Evolutionary conservation across 768 basidiomycete genomes (phyloP).

Genomic region (Chlorophyllum brunneum): DNA sequence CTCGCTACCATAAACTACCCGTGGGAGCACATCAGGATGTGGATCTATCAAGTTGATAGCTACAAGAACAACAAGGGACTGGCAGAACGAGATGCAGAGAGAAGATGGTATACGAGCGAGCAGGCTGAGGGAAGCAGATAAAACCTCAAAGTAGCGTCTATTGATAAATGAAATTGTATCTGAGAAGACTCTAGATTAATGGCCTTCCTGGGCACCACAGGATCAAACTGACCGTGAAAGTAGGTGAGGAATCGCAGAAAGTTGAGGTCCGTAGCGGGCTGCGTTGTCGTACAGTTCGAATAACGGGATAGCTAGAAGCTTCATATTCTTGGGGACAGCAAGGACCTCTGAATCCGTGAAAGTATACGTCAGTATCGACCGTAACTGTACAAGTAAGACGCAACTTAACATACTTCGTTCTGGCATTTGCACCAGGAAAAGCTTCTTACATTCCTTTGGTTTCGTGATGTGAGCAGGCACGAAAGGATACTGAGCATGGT

Average conservation of each 20-base stretch:
- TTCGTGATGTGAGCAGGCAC: slow-evolving; percentile 94
- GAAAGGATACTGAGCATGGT: slow-evolving; percentile 72
- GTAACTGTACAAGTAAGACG: neutral
- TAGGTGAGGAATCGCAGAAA: slow-evolving; percentile 90
- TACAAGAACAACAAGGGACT: too few species aligned
- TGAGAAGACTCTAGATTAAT: slow-evolving; percentile 62
- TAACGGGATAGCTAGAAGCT: slow-evolving; percentile 91
- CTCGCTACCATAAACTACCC: too few species aligned
- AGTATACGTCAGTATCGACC: neutral
- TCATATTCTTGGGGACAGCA: slow-evolving; percentile 98
- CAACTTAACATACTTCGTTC: slow-evolving; percentile 67
- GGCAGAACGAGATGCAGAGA: too few species aligned
- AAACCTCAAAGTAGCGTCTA: too few species aligned
- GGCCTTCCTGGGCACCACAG: neutral
- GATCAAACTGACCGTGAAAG: slow-evolving; percentile 43
- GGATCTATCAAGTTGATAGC: too few species aligned
- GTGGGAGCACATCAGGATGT: too few species aligned
- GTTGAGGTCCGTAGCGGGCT: slow-evolving; percentile 90
- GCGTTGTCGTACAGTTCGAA: slow-evolving; percentile 98
- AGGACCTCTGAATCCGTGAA: slow-evolving; percentile 67
- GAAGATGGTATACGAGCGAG: too few species aligned
- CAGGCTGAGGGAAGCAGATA: too few species aligned
- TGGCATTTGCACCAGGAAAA: slow-evolving; percentile 94
- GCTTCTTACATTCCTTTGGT: slow-evolving; percentile 97
- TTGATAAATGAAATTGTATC: slow-evolving; percentile 82